These are phyloP conservation scores for Melastoma malabathricum DNA, from an alignment of 345 rosid genomes.

Conservation along the genomic window DNA sequence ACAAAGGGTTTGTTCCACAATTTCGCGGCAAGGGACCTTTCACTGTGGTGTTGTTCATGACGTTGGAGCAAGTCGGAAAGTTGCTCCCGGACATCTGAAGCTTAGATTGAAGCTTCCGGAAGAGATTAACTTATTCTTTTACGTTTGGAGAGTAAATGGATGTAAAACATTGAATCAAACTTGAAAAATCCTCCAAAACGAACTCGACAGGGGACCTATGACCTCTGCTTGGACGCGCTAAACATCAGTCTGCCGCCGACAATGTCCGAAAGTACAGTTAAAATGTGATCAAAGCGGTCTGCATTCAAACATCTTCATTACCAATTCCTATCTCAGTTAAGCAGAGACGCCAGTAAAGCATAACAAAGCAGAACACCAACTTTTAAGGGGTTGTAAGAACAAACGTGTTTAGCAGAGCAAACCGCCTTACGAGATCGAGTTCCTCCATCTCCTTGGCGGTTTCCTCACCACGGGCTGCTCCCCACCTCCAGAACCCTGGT, in stretches of 20 bases:
- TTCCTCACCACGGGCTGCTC: slow-evolving; percentile 37
- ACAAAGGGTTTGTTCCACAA: slow-evolving; percentile 84
- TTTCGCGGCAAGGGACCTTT: slow-evolving; percentile 79
- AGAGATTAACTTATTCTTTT: too few species aligned
- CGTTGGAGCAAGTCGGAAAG: slow-evolving; percentile 68
- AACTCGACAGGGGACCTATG: too few species aligned
- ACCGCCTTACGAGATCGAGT: slow-evolving; percentile 56
- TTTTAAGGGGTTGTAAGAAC: background rate
- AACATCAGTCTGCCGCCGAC: too few species aligned
- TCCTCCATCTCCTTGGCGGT: slow-evolving; percentile 89
- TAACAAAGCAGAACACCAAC: background rate
- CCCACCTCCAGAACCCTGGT: slow-evolving; percentile 28
- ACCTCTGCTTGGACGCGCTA: too few species aligned
- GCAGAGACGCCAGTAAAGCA: background rate
- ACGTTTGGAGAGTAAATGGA: too few species aligned
- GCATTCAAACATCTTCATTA: too few species aligned
- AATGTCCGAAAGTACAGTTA: too few species aligned
- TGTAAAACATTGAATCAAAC: too few species aligned
- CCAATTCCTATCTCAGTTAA: too few species aligned
- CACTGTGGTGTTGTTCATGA: slow-evolving; percentile 67
- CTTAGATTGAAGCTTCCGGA: too few species aligned
- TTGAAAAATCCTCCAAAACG: too few species aligned
- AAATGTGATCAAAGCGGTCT: too few species aligned
- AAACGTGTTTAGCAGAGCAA: background rate
- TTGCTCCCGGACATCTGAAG: slow-evolving; percentile 45